Percentiles rank a stretch among this genome's conserved stretches.
Conservation (phyloP, 1,284 basidiomycete species). For the Moniliophthora roreri region DNA sequence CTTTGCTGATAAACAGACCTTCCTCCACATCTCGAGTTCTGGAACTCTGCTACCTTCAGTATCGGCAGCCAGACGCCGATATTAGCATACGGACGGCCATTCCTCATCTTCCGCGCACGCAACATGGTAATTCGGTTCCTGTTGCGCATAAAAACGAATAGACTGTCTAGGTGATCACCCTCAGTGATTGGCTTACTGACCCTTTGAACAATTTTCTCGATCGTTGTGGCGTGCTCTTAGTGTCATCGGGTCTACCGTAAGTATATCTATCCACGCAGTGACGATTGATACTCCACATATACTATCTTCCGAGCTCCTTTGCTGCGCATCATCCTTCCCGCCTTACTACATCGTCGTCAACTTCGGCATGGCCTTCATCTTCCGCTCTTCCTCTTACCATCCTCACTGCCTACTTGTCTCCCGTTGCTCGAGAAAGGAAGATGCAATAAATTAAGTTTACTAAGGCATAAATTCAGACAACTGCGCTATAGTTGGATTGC, state of each 20-base stretch:
- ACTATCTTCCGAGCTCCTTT: background rate
- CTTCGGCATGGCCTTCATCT: conserved; percentile 54
- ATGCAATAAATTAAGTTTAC: background rate
- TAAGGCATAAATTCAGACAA: conserved; percentile 36
- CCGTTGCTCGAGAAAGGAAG: conserved; percentile 61
- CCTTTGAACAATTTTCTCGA: conserved; percentile 52
- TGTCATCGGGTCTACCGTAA: conserved; percentile 58
- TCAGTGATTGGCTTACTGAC: conserved; percentile 50
- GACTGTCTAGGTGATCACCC: conserved; percentile 47
- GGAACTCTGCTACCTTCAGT: no score
- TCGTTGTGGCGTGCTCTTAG: conserved; percentile 67
- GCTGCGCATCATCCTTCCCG: background rate
- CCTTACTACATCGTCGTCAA: conserved; percentile 51
- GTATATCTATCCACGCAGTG: conserved; percentile 26
- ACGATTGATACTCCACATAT: conserved; percentile 22
- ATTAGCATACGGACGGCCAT: no score
- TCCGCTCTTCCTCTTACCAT: conserved; percentile 48
- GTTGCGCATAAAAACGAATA: conserved; percentile 37
- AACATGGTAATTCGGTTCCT: conserved; percentile 26
- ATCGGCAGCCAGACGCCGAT: no score
- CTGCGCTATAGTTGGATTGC: conserved; percentile 65
- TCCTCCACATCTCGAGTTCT: no score
- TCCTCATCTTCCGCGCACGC: no score
- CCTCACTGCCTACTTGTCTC: conserved; percentile 52
- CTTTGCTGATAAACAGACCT: no score